These are phyloP conservation scores for Cordyceps tenuipes DNA, from an alignment of 2,329 filamentous ascomycete genomes.

Conservation along the genomic window DNA sequence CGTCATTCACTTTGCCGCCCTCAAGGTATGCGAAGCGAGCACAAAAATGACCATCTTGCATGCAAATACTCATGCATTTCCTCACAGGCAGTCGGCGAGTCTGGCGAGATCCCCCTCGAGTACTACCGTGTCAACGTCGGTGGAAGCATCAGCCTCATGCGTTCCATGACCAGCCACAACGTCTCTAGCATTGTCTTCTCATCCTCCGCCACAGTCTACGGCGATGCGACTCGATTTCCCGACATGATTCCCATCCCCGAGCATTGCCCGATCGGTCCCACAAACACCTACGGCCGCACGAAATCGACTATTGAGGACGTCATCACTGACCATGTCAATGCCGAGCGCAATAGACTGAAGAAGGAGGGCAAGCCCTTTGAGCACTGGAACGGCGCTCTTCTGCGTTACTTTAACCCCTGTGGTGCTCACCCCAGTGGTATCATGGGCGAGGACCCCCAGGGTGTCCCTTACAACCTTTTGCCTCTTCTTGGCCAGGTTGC, in stretches of 20 bases:
- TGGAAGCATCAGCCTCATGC: constrained; percentile 80
- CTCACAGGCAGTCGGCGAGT: constrained; percentile 83
- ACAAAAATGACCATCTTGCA: background rate
- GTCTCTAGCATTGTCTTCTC: constrained; percentile 98
- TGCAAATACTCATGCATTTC: constrained; percentile 12
- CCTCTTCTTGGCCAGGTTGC: constrained; percentile 93
- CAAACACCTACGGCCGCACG: constrained; percentile 95
- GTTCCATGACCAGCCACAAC: constrained; percentile 80
- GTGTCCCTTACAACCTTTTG: constrained; percentile 90
- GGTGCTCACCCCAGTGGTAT: constrained; percentile 91
- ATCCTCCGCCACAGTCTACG: constrained; percentile 95
- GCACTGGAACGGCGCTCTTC: constrained; percentile 85
- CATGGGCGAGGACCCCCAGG: constrained; percentile 97
- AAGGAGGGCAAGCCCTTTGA: constrained; percentile 71
- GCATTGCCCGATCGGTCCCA: constrained; percentile 89
- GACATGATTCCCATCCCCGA: constrained; percentile 99
- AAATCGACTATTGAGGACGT: constrained; percentile 88
- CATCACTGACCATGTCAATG: constrained; percentile 84
- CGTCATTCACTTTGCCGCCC: constrained; percentile 95
- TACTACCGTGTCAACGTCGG: constrained; percentile 97
- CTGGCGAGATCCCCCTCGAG: constrained; percentile 84
- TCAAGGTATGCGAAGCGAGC: constrained; percentile 60
- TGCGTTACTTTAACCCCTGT: constrained; percentile 97
- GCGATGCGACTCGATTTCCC: constrained; percentile 88
- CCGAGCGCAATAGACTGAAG: constrained; percentile 72